Base-by-base conservation (phyloP, 75 land plant species). In the Adiantum capillusveneris region DNA sequence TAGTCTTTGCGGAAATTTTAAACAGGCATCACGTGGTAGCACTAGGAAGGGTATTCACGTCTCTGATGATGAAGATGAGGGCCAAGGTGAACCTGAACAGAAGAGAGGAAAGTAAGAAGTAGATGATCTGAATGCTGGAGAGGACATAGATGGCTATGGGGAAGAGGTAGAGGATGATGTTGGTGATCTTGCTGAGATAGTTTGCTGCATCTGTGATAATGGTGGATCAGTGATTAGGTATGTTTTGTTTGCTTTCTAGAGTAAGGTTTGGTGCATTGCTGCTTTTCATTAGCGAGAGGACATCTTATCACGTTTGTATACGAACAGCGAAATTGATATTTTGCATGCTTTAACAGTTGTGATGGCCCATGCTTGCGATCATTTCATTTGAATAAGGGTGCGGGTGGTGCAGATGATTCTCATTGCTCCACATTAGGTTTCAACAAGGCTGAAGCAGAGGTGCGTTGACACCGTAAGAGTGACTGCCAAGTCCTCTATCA, bases 281-380 rank as follows among this genome's bases (percentile, higher is more conserved):
- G n/a, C n/a, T n/a, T n/a, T n/a, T n/a, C n/a, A n/a, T n/a, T n/a
- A n/a, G n/a, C n/a, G n/a, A n/a, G n/a, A n/a, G n/a, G n/a, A n/a
- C n/a, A n/a, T n/a, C n/a, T n/a, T n/a, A n/a, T n/a, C n/a, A n/a
- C n/a, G n/a, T n/a, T n/a, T n/a, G n/a, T n/a, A n/a, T n/a, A n/a
- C n/a, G n/a, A n/a, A n/a, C n/a, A n/a, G n/a, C n/a, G n/a, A n/a
- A n/a, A n/a, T n/a, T n/a, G n/a, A n/a, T n/a, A n/a, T n/a, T 34
- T 34, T 34, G 37, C 9, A 9, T 34, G 37, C 37, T 9, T 34
- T 24, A 58, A 45, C 74, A 91, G 97, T 49, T 91, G 97, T 78
- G 97, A 91, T 34, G 97, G 93, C 1, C 68, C 46, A 36, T 91
- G 97, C 68, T 34, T 91, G 84, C 69, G 97, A 42, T 84, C 93